Percentiles rank a stretch among this genome's conserved stretches.
Conservation (phyloP, 148 eudicot genomes). For the Vaccinium corymbosum region DNA sequence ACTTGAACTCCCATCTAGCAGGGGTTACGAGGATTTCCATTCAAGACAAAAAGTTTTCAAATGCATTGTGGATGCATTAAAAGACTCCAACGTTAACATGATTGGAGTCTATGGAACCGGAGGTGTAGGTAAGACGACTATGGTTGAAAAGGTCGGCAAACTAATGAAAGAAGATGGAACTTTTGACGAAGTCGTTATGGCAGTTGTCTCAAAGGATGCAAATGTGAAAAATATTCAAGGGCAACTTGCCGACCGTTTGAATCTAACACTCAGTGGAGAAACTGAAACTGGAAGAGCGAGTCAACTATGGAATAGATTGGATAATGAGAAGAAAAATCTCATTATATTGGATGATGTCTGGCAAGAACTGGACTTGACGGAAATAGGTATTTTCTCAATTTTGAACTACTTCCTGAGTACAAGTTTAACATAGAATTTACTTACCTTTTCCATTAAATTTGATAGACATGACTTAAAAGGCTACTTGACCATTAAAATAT, state of each 20-base stretch:
- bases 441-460: too few relatives aligned
- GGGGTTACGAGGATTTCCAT: not conserved
- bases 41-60: not conserved
- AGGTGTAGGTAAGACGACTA: conserved; percentile 11
- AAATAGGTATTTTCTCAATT: not conserved
- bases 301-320: not conserved
- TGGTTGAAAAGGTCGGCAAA: not conserved
- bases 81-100: not conserved
- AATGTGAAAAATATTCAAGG: not conserved
- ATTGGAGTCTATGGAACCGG: conserved; percentile 12
- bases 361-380: not conserved
- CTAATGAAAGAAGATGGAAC: not conserved
- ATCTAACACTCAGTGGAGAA: not conserved
- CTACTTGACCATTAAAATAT: not conserved
- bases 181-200: not conserved
- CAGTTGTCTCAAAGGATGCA: not conserved
- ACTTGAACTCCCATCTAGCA: not conserved
- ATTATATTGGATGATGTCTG: not conserved
- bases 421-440: too few relatives aligned
- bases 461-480: not conserved
- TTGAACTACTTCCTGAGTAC: too few relatives aligned
- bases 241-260: not conserved
- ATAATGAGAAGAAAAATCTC: not conserved
- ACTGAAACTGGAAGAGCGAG: not conserved
- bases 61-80: not conserved